Evolutionary conservation across 495 filamentous ascomycete genomes (phyloP), one percentile per base, ranked within the genome.

Genomic region (Talaromyces thailandensis): DNA sequence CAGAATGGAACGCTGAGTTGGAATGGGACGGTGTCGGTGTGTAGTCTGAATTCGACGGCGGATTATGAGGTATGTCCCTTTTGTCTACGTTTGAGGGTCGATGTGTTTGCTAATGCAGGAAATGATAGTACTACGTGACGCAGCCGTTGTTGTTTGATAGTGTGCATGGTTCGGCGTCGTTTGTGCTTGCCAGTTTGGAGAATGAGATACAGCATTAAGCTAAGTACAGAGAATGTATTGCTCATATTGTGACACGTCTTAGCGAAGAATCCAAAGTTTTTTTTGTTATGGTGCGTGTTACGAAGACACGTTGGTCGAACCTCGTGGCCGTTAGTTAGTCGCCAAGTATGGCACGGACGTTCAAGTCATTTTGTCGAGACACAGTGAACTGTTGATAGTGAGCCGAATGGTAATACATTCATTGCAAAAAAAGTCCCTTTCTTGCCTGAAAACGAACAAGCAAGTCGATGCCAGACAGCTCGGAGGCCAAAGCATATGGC

Each of bases 1-100:
- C 24, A 65, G 3, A 72, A 77, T 64, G 81, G 78, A 1, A 73
- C 74, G 4, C 64, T 83, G 25, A 73, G 79, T 55, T 84, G 79
- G 70, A 76, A 80, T 61, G 81, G 81, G 9, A 85, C 82, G 16
- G 83, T 85, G 29, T 62, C 70, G 50, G 82, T 85, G 9, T 82
- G 83, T 24, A 84, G 81, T 63, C 69, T 85, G 60, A 74, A 76
- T 53, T 75, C 78, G 11, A 76, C 74, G 11, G 82, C 72, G n/a
- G 74, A 70, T 28, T 82, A 75, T 64, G 70, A 76, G 63, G 78
- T 83, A 66, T 58, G 21, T 16, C 29, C 35, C 28, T 16, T 24
- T 40, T 43, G 1, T 23, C 45, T 56, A 24, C 65, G 40, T 18
- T 63, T 58, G 61, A 66, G 55, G 66, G 18, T 58, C 56, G 18